Base-by-base conservation (phyloP, 2,329 filamentous ascomycete species). In the Verticillium nonalfalfae region DNA sequence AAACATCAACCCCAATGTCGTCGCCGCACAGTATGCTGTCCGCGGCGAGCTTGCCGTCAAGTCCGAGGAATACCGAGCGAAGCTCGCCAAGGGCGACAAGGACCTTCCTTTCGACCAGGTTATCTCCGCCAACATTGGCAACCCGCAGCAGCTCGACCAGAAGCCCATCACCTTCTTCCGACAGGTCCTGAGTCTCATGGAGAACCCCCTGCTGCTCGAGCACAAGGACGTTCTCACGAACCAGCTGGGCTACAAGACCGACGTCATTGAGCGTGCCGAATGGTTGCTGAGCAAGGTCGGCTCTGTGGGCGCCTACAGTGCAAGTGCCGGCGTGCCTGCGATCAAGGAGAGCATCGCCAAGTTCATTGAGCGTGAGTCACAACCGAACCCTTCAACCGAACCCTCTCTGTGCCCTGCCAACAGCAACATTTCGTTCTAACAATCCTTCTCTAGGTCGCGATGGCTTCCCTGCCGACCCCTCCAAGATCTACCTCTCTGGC, bases 101-200 rank as follows among this genome's bases (percentile, higher is more conserved):
- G 74, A 75, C 71, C 82, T 98, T 58, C 94, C 95, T 57, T 99
- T 99, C 76, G 83, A 91, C 70, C 85, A 92, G 63, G 89, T 99
- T 76, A 94, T 99, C 79, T 93, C 91, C 65, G 95, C 95, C 78
- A 99, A 99, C 80, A 99, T 99, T 72, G 95, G 95, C 73, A 99
- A 99, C 81, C 95, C 95, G 4, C 95, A 99, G 78, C 95, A 99
- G 79, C 87, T 99, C 65, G 95, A 97, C 79, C 95, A 99, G 84
- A 96, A 98, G 83, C 95, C 95, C 71, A 94, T 99, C 71, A 99
- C 95, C 68, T 99, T 97, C 83, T 97, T 99, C 86, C 89, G 95
- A 69, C 94, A 99, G 79, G 95, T 99, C 34, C 85, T 95, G 71
- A 96, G 92, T 78, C 76, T 99, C 65, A 78, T 98, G 62, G 95